phyloP scores from a whole-genome alignment of 2,329 filamentous ascomycete species.

The Fusarium globosum region DNA sequence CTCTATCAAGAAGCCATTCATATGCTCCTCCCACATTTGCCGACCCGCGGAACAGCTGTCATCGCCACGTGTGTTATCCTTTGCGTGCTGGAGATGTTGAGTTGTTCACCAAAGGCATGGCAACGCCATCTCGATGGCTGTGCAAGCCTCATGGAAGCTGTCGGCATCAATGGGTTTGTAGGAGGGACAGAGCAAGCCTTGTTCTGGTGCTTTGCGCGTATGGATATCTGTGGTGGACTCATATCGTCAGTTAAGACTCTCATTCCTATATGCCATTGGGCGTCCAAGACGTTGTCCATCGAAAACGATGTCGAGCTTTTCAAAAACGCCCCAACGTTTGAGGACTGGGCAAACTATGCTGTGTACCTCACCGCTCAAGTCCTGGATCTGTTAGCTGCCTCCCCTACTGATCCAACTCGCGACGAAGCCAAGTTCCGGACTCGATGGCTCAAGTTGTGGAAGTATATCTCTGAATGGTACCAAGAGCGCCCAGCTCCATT shows the following conservation, averaged over 20 bases:
- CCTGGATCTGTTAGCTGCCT: conserved; percentile 51
- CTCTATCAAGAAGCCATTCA: conserved; percentile 65
- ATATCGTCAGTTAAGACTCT: conserved; percentile 63
- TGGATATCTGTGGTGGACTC: conserved; percentile 65
- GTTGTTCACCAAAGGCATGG: conserved; percentile 60
- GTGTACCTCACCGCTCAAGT: conserved; percentile 61
- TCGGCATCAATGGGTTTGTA: conserved; percentile 62
- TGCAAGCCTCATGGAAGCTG: conserved; percentile 61
- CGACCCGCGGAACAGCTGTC: conserved; percentile 59
- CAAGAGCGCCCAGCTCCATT: conserved; percentile 50
- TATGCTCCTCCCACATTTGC: conserved; percentile 59
- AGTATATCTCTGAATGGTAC: conserved; percentile 56
- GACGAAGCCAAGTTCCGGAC: conserved; percentile 42
- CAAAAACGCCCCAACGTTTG: conserved; percentile 50
- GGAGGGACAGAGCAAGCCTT: conserved; percentile 62
- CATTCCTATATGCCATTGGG: conserved; percentile 60
- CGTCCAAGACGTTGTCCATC: conserved; percentile 46
- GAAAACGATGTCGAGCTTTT: conserved; percentile 52
- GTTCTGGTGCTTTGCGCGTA: conserved; percentile 66
- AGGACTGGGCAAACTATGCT: conserved; percentile 62
- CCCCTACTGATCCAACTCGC: conserved; percentile 29
- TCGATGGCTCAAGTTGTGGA: conserved; percentile 54
- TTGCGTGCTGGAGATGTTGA: conserved; percentile 66
- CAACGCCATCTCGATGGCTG: conserved; percentile 64
- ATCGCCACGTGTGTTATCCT: conserved; percentile 65